These are phyloP conservation scores for Globisporangium camurandrum DNA, from an alignment of 352 stramenopile species.

Conservation along the genomic window DNA sequence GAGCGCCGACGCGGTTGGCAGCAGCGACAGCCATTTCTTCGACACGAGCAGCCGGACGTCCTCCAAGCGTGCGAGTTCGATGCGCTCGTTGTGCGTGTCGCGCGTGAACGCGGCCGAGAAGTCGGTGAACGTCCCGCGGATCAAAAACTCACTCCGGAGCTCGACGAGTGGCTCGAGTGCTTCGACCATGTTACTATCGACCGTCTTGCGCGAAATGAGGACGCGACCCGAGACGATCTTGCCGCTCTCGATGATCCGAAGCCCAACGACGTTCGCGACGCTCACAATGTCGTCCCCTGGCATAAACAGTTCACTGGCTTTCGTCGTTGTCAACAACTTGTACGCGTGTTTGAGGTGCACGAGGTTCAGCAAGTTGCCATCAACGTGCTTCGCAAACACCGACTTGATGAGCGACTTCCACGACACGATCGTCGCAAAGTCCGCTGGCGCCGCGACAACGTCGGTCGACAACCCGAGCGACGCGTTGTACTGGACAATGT, in stretches of 20 bases:
- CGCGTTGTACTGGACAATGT: conserved; percentile 55
- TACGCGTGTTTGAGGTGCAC: conserved; percentile 85
- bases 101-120: conserved; percentile 70
- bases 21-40: conserved; percentile 59
- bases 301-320: conserved; percentile 33
- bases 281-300: conserved; percentile 69
- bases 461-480: conserved; percentile 33
- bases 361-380: conserved; percentile 74
- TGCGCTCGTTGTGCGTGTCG: conserved; percentile 23
- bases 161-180: conserved; percentile 62
- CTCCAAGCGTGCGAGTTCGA: conserved; percentile 29
- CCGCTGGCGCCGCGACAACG: conserved; percentile 33
- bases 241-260: conserved; percentile 73
- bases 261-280: conserved; percentile 51
- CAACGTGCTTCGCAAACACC: conserved; percentile 75
- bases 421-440: conserved; percentile 73
- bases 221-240: no score
- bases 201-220: no score
- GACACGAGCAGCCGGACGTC: conserved; percentile 44
- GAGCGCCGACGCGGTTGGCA: no score
- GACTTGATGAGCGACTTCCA: conserved; percentile 82
- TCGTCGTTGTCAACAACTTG: conserved; percentile 37
- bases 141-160: conserved; percentile 79
- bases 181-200: no score
- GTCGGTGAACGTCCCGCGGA: conserved; percentile 74